phyloP scores from a whole-genome alignment of 139 green algal genomes.

The Diplosphaera chodatii region DNA sequence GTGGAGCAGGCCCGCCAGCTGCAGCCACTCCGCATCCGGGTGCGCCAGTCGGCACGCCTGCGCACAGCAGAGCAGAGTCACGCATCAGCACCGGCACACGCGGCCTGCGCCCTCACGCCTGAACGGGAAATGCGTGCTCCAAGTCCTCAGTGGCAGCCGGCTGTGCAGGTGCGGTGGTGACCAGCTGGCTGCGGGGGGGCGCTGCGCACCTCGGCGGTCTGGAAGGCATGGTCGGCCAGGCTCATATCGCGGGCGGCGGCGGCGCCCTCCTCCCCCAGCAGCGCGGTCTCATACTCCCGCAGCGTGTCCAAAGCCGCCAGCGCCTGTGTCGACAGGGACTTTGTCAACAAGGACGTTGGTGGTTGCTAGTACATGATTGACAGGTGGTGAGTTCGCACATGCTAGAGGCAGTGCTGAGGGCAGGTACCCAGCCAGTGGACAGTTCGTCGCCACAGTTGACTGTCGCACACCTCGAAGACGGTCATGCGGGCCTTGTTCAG shows the following conservation, averaged over 20 bases:
- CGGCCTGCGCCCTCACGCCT: too few relatives aligned
- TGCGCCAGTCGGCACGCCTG: constrained; percentile 63
- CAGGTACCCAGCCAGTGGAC: not conserved
- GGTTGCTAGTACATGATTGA: too few relatives aligned
- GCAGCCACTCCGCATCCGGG: constrained; percentile 75
- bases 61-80: constrained; percentile 23
- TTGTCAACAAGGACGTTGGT: too few relatives aligned
- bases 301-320: constrained; percentile 58
- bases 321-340: too few relatives aligned
- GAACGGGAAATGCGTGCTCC: too few relatives aligned
- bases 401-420: too few relatives aligned
- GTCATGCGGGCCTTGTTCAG: constrained; percentile 53
- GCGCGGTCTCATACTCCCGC: constrained; percentile 64
- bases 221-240: constrained; percentile 68
- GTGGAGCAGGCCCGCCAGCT: constrained; percentile 75
- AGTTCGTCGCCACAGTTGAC: not conserved
- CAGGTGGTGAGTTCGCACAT: too few relatives aligned
- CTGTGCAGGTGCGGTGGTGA: too few relatives aligned
- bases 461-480: constrained; percentile 49
- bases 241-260: constrained; percentile 14
- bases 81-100: not conserved
- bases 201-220: constrained; percentile 27
- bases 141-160: too few relatives aligned
- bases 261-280: constrained; percentile 25
- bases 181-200: too few relatives aligned